Evolutionary conservation across 805 yeast genomes (phyloP).

Genomic region (Starmerella roubikii): DNA sequence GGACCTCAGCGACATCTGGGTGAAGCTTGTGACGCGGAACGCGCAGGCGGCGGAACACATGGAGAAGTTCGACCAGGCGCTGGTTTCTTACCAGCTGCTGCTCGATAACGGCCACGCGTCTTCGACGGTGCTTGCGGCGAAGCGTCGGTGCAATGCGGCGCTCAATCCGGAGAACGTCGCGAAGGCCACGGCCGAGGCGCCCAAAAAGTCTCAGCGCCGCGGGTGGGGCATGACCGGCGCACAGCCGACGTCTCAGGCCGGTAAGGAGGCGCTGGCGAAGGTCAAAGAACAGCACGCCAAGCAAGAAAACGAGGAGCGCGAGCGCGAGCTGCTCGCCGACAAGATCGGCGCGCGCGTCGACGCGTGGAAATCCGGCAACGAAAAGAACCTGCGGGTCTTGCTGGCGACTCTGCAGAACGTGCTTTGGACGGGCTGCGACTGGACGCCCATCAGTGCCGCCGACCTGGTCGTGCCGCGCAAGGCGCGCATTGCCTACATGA

Average conservation of each 20-base stretch:
- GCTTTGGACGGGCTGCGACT: slow-evolving; percentile 50
- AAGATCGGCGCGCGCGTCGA: slow-evolving; percentile 40
- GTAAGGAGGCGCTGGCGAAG: slow-evolving; percentile 37
- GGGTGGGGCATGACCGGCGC: slow-evolving; percentile 20
- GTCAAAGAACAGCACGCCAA: slow-evolving; percentile 36
- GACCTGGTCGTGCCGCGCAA: slow-evolving; percentile 82
- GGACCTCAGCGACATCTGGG: slow-evolving; percentile 54
- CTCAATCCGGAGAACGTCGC: slow-evolving; percentile 40
- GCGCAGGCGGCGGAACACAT: slow-evolving; percentile 78
- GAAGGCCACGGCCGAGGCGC: slow-evolving; percentile 17
- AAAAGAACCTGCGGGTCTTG: slow-evolving; percentile 65
- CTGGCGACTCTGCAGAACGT: slow-evolving; percentile 55
- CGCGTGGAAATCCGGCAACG: slow-evolving; percentile 62
- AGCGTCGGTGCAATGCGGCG: slow-evolving; percentile 57
- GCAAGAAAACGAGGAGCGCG: slow-evolving; percentile 39
- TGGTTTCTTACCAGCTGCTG: slow-evolving; percentile 45
- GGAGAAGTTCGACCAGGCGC: slow-evolving; percentile 56
- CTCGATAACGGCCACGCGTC: slow-evolving; percentile 56
- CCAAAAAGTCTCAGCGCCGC: slow-evolving; percentile 16
- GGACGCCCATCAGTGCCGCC: slow-evolving; percentile 52
- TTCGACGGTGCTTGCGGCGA: slow-evolving; percentile 61
- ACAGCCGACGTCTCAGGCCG: slow-evolving; percentile 23
- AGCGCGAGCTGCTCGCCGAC: slow-evolving; percentile 51
- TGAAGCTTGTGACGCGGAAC: slow-evolving; percentile 49
- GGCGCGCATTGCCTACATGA: slow-evolving; percentile 73